Base-by-base conservation (phyloP, 1,284 basidiomycete species). In the Malassezia sp. region DNA sequence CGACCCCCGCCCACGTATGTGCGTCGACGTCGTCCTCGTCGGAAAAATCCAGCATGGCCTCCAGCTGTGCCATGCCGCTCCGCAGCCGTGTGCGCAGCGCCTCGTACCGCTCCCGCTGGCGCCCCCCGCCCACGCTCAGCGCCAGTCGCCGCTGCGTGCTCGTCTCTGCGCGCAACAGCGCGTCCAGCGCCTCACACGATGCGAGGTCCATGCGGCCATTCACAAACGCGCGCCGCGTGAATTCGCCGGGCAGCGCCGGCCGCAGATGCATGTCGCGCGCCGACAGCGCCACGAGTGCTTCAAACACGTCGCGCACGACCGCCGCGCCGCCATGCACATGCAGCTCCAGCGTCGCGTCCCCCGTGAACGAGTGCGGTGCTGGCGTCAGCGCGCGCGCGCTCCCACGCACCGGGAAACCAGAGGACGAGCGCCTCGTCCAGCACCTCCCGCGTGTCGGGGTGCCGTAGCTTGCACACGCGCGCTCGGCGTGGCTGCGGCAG, bases 41-140 rank as follows among this genome's bases (percentile, higher is more conserved):
- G 5, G 83, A 82, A 68, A 90, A 91, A 67, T 90, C 87, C 46
- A 91, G 88, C 30, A 89, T 72, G 1, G 86, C 87, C 70, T 91
- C 87, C 0, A 85, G 75, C 53, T 81, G 76, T 10, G 85, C 80
- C 37, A 85, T 77, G 44, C 80, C 81, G 21, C 77, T 72, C 29
- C 89, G 77, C 21, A 86, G 79, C 21, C 78, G 75, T 7, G 67
- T 63, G 36, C 86, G 74, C 33, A 90, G 71, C 2, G 74, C 61
- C 36, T 84, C 79, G 54, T 82, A 84, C 39, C 76, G 74, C 17
- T 72, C 70, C 43, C 50, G 28, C 29, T 54, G 52, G 61, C 74
- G 56, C 54, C 84, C 84, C 66, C 75, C 74, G 17, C 80, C 83
- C 45, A 77, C 78, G 32, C 76, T 72, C 44, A 86, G 70, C 11